Conservation (phyloP, 306 rosid species). For the Astragalus glycyphyllos region DNA sequence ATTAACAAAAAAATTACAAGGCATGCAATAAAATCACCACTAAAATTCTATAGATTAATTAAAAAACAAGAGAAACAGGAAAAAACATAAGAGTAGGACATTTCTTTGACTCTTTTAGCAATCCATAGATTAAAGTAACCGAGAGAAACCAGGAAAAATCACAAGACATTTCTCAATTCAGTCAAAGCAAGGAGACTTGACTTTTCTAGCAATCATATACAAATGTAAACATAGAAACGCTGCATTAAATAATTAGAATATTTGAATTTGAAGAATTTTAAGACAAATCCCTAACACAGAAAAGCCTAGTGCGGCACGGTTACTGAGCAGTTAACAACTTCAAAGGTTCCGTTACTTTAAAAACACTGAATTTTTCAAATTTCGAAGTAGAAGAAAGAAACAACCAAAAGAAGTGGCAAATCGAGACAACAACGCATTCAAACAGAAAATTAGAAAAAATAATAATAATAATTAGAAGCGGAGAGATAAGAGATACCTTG, state of each 20-base stretch:
- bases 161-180: neutral
- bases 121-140: neutral
- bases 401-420: neutral
- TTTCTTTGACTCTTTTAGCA: neutral
- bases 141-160: slow-evolving; percentile 24
- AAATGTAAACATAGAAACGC: neutral
- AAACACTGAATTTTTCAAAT: slow-evolving; percentile 17
- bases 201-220: neutral
- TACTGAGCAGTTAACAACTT: slow-evolving; percentile 28
- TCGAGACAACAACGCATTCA: slow-evolving; percentile 7
- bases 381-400: slow-evolving; percentile 3
- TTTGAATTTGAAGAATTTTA: too few species aligned
- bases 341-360: slow-evolving; percentile 2
- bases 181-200: slow-evolving; percentile 13
- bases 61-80: slow-evolving; percentile 32
- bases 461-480: neutral
- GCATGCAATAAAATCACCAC: neutral
- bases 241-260: neutral
- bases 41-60: neutral
- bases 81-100: neutral
- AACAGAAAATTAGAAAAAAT: neutral
- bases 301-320: slow-evolving; percentile 35
- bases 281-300: slow-evolving; percentile 43
- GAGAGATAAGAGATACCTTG: slow-evolving; percentile 54
- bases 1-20: neutral